Base-by-base conservation (phyloP, 306 rosid genomes). In the Inga leiocalycina region DNA sequence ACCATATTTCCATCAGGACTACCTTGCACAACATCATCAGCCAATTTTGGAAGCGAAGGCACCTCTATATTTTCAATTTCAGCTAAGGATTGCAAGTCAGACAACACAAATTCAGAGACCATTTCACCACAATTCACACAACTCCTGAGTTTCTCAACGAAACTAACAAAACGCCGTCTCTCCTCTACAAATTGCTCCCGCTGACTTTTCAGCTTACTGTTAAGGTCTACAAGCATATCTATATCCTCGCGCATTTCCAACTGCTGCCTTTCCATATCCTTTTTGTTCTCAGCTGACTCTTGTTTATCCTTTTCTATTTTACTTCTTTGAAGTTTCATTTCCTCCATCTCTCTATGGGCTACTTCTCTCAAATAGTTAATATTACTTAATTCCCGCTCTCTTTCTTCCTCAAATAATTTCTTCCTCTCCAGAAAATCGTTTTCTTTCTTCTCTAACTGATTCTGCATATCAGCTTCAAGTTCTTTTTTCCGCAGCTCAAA, bases 271-370 rank as follows among this genome's bases (percentile, higher is more conserved):
- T 92, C 97, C 74, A 96, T 88, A 88, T 88, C 89, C 70, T 66
- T 88, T 84, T 87, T 88, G 81, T 92, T 93, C 81, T 91, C 93
- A 77, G 87, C 90, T 66, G 87, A 85, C 83, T 93, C 98, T 82
- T 83, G 89, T 86, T 84, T 96, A 81, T 93, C 97, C 83, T 84
- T 92, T 81, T 86, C 99, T 64, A 94, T 78, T 88, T 88, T 93
- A 83, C 73, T 85, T 79, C 98, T 89, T 84, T 91, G 92, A 67
- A 84, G 90, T 87, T 88, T 93, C 83, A 92, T 85, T 83, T 91
- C 99, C 74, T 96, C 97, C 97, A 91, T 96, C 80, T 92, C 98
- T 87, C 94, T 91, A 83, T 90, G 83, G 79, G 97, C 94, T 46
- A 89, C 90, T 70, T 96, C 98, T 85, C 93, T 91, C 86, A 92